Evolutionary conservation across 2,329 filamentous ascomycete genomes (phyloP).

Genomic region (Microascus cirrosus): DNA sequence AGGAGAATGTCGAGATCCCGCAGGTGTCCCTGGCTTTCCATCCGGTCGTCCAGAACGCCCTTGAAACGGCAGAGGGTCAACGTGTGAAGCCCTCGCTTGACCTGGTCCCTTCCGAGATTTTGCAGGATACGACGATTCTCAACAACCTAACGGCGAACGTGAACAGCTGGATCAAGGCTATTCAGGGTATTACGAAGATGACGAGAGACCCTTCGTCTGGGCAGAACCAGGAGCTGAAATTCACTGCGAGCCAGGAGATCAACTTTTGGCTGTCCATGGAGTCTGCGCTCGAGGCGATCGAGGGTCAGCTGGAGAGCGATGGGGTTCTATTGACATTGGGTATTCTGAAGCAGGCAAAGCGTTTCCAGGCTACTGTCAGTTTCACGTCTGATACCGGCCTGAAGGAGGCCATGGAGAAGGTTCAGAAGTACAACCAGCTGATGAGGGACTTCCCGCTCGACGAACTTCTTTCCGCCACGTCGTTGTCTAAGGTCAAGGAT

Average conservation of each 20-base stretch:
- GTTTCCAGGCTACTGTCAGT: slow-evolving; percentile 94
- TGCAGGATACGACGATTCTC: slow-evolving; percentile 83
- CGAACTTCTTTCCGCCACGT: slow-evolving; percentile 85
- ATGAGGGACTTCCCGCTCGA: slow-evolving; percentile 98
- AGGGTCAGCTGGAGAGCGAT: slow-evolving; percentile 75
- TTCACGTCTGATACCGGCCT: slow-evolving; percentile 92
- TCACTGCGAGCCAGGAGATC: slow-evolving; percentile 88
- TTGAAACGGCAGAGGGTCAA: slow-evolving; percentile 64
- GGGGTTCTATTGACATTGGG: slow-evolving; percentile 87
- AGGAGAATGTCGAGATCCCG: slow-evolving; percentile 97
- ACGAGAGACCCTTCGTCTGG: slow-evolving; percentile 65
- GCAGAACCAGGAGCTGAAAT: slow-evolving; percentile 37
- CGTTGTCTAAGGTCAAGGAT: slow-evolving; percentile 78
- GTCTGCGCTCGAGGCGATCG: slow-evolving; percentile 81
- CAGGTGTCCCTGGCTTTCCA: slow-evolving; percentile 82
- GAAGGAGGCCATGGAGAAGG: slow-evolving; percentile 90
- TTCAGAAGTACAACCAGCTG: slow-evolving; percentile 96
- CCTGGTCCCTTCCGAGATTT: slow-evolving; percentile 60
- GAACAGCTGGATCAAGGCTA: slow-evolving; percentile 98
- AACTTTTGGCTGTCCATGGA: slow-evolving; percentile 99
- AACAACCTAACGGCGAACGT: slow-evolving; percentile 90
- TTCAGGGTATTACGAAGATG: slow-evolving; percentile 91
- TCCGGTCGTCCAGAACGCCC: slow-evolving; percentile 72
- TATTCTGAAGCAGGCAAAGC: slow-evolving; percentile 91
- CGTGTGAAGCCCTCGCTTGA: slow-evolving; percentile 65